Evolutionary conservation across 768 basidiomycete species (phyloP).

Genomic region (Astraeus odoratus): DNA sequence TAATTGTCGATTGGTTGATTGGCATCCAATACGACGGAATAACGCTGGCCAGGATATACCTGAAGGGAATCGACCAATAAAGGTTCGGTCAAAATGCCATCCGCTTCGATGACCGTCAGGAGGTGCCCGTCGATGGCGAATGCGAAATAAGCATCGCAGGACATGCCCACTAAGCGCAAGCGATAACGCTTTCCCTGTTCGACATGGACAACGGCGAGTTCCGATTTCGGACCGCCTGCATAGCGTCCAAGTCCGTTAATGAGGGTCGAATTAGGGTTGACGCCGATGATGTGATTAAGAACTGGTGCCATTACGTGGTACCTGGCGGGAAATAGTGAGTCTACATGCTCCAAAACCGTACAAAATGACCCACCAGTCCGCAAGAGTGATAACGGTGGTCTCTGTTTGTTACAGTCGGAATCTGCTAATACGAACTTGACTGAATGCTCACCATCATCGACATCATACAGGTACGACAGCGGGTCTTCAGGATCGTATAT

Average conservation of each 20-base stretch:
- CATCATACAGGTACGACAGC: slow-evolving; percentile 33
- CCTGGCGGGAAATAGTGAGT: slow-evolving; percentile 7
- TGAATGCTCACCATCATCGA: slow-evolving; percentile 35
- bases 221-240: slow-evolving; percentile 28
- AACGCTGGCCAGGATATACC: slow-evolving; percentile 30
- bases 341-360: background rate
- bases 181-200: slow-evolving; percentile 34
- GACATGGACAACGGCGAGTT: slow-evolving; percentile 36
- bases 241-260: slow-evolving; percentile 28
- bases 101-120: slow-evolving; percentile 38
- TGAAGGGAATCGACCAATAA: slow-evolving; percentile 34
- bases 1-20: slow-evolving; percentile 44
- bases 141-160: slow-evolving; percentile 35
- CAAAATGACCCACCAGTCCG: slow-evolving; percentile 16
- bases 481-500: slow-evolving; percentile 42
- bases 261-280: slow-evolving; percentile 17
- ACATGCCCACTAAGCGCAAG: slow-evolving; percentile 41
- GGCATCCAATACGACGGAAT: slow-evolving; percentile 38
- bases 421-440: background rate
- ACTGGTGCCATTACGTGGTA: slow-evolving; percentile 16
- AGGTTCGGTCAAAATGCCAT: slow-evolving; percentile 37
- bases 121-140: slow-evolving; percentile 44
- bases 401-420: slow-evolving; percentile 16
- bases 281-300: slow-evolving; percentile 12
- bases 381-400: slow-evolving; percentile 18